These are phyloP conservation scores for Cladosporium sp. DNA, from an alignment of 2,329 filamentous ascomycete species.

Conservation along the genomic window DNA sequence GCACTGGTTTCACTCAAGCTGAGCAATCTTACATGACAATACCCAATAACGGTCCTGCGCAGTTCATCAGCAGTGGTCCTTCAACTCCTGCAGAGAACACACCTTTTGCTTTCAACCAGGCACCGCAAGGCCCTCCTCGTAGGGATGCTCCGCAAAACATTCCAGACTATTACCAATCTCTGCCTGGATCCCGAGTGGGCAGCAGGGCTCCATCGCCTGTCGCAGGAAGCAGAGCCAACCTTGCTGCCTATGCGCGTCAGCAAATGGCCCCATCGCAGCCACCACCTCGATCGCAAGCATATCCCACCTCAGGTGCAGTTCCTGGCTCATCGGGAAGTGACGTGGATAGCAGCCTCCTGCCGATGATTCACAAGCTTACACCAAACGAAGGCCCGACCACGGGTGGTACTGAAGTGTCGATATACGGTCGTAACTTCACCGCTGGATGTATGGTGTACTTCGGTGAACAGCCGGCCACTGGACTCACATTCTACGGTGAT, in stretches of 20 bases:
- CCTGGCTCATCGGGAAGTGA: slow-evolving; percentile 8
- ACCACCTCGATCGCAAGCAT: slow-evolving; percentile 5
- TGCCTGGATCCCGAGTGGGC: slow-evolving; percentile 63
- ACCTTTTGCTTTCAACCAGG: slow-evolving; percentile 23
- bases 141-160: slow-evolving; percentile 21
- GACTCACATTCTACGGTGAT: slow-evolving; percentile 75
- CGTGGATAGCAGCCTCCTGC: slow-evolving; percentile 30
- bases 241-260: slow-evolving; percentile 30
- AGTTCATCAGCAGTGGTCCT: slow-evolving; percentile 28
- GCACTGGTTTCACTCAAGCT: slow-evolving; percentile 4
- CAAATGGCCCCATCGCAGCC: slow-evolving; percentile 14
- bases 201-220: slow-evolving; percentile 75
- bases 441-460: slow-evolving; percentile 81
- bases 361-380: slow-evolving; percentile 75
- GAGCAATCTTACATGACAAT: slow-evolving; percentile 31
- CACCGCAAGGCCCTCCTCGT: slow-evolving; percentile 15
- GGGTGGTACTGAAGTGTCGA: slow-evolving; percentile 81
- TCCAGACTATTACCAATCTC: slow-evolving; percentile 15
- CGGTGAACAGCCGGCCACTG: slow-evolving; percentile 63
- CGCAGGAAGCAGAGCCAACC: slow-evolving; percentile 28
- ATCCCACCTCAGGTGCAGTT: neutral
- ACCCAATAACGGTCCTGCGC: slow-evolving; percentile 22
- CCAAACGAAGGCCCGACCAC: slow-evolving; percentile 75
- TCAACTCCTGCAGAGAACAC: slow-evolving; percentile 27
- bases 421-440: slow-evolving; percentile 75